A percentile compares a stretch with the other conserved stretches of the same genome.
Evolutionary conservation across 2,329 filamentous ascomycete species (phyloP).

Genomic region (Alternaria brassicicola): DNA sequence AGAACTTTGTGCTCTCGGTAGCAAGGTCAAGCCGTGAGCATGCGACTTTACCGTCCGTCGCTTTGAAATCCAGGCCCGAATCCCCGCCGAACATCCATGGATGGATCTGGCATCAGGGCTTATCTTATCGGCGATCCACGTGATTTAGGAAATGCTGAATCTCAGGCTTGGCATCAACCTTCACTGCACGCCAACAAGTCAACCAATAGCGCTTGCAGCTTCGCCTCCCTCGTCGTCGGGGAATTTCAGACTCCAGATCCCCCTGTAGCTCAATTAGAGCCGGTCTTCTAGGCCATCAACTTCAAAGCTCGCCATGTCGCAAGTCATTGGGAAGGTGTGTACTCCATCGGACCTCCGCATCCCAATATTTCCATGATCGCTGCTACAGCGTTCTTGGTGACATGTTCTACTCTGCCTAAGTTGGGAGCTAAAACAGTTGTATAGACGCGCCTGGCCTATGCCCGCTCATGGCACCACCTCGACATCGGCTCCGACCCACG

Average conservation of each 20-base stretch:
- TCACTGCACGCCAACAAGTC: constrained; percentile 16
- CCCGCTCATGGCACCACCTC: constrained; percentile 93
- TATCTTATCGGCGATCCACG: constrained; percentile 15
- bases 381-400: neutral
- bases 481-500: constrained; percentile 70
- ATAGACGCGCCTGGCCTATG: constrained; percentile 95
- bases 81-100: constrained; percentile 11
- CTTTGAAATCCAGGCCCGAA: constrained; percentile 41
- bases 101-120: neutral
- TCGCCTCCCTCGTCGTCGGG: neutral
- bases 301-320: constrained; percentile 66
- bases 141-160: constrained; percentile 23
- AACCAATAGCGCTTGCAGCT: constrained; percentile 7
- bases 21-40: constrained; percentile 16
- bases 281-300: constrained; percentile 29
- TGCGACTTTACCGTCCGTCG: constrained; percentile 21
- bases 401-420: neutral
- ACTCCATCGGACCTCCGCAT: constrained; percentile 30
- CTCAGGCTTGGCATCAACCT: constrained; percentile 21
- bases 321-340: constrained; percentile 76
- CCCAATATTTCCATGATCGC: neutral
- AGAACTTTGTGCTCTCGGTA: constrained; percentile 2
- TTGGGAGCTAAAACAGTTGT: constrained; percentile 8
- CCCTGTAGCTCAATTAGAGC: neutral
- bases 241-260: neutral